phyloP scores from a whole-genome alignment of 2,329 filamentous ascomycete species.

The Colletotrichum lupini region DNA sequence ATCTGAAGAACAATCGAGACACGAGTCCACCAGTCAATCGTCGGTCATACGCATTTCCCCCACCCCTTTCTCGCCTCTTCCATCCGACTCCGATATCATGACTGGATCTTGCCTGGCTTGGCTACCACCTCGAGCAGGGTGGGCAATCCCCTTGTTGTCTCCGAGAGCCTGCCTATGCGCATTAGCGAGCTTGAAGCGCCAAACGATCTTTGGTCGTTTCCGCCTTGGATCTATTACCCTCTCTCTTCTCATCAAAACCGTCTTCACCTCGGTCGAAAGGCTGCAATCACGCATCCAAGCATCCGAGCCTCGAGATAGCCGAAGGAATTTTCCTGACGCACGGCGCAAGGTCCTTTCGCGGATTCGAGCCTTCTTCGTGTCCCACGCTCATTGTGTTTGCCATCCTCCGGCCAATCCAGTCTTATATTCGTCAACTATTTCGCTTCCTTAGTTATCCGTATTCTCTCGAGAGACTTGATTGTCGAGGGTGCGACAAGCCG shows the following conservation, averaged over 20 bases:
- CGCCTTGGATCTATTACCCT: neutral
- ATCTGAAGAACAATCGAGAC: constrained; percentile 16
- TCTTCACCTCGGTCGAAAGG: neutral
- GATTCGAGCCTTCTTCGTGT: neutral
- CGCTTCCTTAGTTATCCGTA: neutral
- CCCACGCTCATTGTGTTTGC: neutral
- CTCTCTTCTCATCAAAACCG: neutral
- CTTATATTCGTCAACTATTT: neutral
- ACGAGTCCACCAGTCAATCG: neutral
- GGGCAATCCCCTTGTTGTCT: neutral
- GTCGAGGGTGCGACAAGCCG: neutral
- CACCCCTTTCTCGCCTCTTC: neutral
- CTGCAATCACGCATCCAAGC: neutral
- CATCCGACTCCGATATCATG: neutral
- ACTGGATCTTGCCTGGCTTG: constrained; percentile 9
- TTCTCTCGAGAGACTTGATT: neutral
- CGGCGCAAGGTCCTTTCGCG: neutral
- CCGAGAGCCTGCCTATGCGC: neutral
- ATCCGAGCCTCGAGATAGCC: constrained; percentile 1
- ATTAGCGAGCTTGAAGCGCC: neutral
- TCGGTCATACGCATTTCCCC: neutral
- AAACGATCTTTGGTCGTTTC: neutral
- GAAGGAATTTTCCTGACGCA: neutral
- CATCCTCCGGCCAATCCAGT: neutral
- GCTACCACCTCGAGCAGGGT: neutral